Evolutionary conservation across 1,139 yeast genomes (phyloP), one percentile per base, ranked within the genome.

Genomic region (Kodamaea sp.): DNA sequence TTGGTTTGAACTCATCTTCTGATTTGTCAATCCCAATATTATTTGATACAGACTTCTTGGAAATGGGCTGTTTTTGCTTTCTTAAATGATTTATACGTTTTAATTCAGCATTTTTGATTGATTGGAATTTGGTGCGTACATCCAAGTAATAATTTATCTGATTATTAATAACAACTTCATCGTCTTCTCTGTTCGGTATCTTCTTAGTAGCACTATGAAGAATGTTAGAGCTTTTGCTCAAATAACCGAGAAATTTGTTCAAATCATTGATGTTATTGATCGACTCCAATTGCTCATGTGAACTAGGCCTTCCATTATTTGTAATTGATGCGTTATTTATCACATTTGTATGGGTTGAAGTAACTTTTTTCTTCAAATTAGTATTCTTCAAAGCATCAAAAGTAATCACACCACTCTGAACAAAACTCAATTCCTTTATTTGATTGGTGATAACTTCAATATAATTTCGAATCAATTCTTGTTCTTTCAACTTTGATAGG

Each of bases 371-470:
- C 33, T 29, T 31, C 9, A 27, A 32, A 26, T 31, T 34, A 35
- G 47, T 42, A 25, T 41, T 36, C 27, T 44, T 64, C 35, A 71
- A 56, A 2, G 75, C 74, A 51, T 70, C 75, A 42, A 67, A 60
- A 1, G 75, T 66, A 38, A 71, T 70, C 30, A 69, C 73, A 5
- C 77, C 77, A 47, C 65, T 70, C 46, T 70, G 73, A 5, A 70
- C 74, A 50, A 71, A 70, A 33, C 61, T 62, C 28, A 71, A 57
- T 48, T 71, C 76, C 46, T 70, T 68, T 44, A 71, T 71, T 47
- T 71, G 77, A 44, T 67, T 68, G 38, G 65, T 62, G 24, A 71
- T 61, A 6, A 69, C 67, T 24, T 71, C 77, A 34, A 70, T 68
- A 42, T 71, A 71, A 45, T 70, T 71, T 31, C 68, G 54, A 7